Percentiles rank a stretch among this genome's conserved stretches.
Evolutionary conservation across 139 green algal genomes (phyloP).

Genomic region (Chlamydomonas sphaeroides): DNA sequence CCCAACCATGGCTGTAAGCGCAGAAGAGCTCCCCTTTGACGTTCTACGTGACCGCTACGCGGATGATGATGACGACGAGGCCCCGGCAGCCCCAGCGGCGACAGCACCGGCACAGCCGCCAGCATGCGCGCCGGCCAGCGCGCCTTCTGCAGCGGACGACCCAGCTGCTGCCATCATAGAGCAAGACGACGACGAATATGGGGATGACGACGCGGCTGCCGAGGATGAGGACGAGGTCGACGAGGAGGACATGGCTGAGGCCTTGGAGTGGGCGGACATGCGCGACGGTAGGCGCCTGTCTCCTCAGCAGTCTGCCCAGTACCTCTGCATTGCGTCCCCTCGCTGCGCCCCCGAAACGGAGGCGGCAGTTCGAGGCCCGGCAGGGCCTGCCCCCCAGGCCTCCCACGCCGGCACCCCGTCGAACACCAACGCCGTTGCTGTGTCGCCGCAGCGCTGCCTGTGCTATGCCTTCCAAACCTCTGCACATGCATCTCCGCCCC

Average conservation of each 20-base stretch:
- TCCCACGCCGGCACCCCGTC: too few species aligned
- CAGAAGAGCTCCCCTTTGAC: constrained; percentile 27
- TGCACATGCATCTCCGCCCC: too few species aligned
- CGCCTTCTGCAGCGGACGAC: neutral
- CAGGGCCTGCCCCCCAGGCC: too few species aligned
- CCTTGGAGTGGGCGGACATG: constrained; percentile 80
- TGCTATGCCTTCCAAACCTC: too few species aligned
- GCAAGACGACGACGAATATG: constrained; percentile 20
- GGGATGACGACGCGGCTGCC: constrained; percentile 29
- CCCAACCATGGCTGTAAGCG: neutral
- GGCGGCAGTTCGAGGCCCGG: too few species aligned
- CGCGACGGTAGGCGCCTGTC: constrained; percentile 74
- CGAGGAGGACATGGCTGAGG: constrained; percentile 67
- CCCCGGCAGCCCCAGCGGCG: too few species aligned
- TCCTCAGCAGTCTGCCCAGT: too few species aligned
- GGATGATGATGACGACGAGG: constrained; percentile 26
- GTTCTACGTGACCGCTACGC: constrained; percentile 32
- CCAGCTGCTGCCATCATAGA: constrained; percentile 24
- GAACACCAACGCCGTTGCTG: too few species aligned
- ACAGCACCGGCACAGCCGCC: constrained; percentile 1
- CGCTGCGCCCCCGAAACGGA: too few species aligned
- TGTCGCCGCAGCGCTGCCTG: too few species aligned
- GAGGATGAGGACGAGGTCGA: constrained; percentile 64
- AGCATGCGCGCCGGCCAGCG: too few species aligned
- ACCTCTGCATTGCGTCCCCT: too few species aligned